Conservation (phyloP, 2,329 filamentous ascomycete genomes). For the Beauveria pseudobassiana region DNA sequence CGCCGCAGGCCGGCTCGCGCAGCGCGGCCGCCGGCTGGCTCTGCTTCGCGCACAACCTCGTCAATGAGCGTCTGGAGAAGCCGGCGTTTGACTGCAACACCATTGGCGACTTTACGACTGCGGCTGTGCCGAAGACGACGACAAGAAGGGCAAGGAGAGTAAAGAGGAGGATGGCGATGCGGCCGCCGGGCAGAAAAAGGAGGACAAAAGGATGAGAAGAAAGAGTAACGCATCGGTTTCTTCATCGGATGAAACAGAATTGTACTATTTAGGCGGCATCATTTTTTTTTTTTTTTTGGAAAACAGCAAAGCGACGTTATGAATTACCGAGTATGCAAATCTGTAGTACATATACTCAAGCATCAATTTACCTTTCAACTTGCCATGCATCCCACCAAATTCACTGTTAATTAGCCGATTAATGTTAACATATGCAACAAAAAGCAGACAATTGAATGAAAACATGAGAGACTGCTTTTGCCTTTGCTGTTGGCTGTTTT, state of each 20-base stretch:
- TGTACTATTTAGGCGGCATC: slow-evolving; percentile 1
- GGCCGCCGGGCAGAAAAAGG: neutral
- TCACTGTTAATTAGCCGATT: neutral
- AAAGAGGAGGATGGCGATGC: neutral
- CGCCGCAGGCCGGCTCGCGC: slow-evolving; percentile 57
- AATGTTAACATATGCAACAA: neutral
- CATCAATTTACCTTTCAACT: neutral
- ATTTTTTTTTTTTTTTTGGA: neutral
- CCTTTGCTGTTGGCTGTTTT: neutral
- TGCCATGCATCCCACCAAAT: neutral
- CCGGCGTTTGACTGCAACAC: slow-evolving; percentile 56
- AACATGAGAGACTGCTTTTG: neutral
- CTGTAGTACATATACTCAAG: neutral
- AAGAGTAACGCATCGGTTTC: neutral
- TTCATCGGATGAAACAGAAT: neutral
- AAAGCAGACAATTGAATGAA: neutral
- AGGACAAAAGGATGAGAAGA: neutral
- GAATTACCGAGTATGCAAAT: neutral
- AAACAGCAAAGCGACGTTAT: neutral
- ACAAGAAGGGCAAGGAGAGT: slow-evolving; percentile 27
- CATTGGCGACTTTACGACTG: slow-evolving; percentile 65
- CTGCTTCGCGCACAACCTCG: slow-evolving; percentile 60
- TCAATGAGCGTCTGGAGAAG: slow-evolving; percentile 58
- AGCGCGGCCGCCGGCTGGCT: slow-evolving; percentile 60
- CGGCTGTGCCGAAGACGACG: slow-evolving; percentile 59